Percentiles rank a stretch among this genome's conserved stretches.
Conservation (phyloP, 2,329 filamentous ascomycete species). For the Sporothrix pseudoabietina region DNA sequence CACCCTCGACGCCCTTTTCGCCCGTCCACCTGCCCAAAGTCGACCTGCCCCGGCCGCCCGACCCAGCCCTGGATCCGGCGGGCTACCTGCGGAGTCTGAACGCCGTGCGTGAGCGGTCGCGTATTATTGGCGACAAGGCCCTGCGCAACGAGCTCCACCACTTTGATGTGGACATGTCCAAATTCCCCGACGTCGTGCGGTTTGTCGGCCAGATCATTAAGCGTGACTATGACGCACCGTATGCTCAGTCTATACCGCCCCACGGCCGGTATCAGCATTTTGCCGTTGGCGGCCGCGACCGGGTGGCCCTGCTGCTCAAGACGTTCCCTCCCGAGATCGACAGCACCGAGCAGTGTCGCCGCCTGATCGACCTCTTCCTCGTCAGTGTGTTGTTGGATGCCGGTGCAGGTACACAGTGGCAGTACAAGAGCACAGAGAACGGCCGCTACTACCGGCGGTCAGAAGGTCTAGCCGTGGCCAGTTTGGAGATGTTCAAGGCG, state of each 20-base stretch:
- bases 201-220: slow-evolving; percentile 96
- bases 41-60: slow-evolving; percentile 79
- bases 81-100: slow-evolving; percentile 89
- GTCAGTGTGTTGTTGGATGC: slow-evolving; percentile 66
- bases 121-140: slow-evolving; percentile 74
- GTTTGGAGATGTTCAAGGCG: slow-evolving; percentile 88
- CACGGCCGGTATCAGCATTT: slow-evolving; percentile 87
- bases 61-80: slow-evolving; percentile 83
- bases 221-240: slow-evolving; percentile 58
- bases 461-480: slow-evolving; percentile 79
- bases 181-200: slow-evolving; percentile 78
- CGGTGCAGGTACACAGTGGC: slow-evolving; percentile 87
- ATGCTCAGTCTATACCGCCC: slow-evolving; percentile 67
- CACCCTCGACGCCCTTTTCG: slow-evolving; percentile 56
- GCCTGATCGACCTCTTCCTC: slow-evolving; percentile 68
- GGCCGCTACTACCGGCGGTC: slow-evolving; percentile 80
- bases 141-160: slow-evolving; percentile 76
- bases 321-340: slow-evolving; percentile 71
- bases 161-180: slow-evolving; percentile 84
- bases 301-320: slow-evolving; percentile 69
- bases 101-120: slow-evolving; percentile 79
- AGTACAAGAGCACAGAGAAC: slow-evolving; percentile 88
- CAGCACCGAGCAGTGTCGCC: slow-evolving; percentile 70
- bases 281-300: slow-evolving; percentile 74
- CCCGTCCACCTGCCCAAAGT: slow-evolving; percentile 67